These are phyloP conservation scores for Arxiozyma slooffiae DNA, from an alignment of 1,139 yeast species.

Conservation along the genomic window DNA sequence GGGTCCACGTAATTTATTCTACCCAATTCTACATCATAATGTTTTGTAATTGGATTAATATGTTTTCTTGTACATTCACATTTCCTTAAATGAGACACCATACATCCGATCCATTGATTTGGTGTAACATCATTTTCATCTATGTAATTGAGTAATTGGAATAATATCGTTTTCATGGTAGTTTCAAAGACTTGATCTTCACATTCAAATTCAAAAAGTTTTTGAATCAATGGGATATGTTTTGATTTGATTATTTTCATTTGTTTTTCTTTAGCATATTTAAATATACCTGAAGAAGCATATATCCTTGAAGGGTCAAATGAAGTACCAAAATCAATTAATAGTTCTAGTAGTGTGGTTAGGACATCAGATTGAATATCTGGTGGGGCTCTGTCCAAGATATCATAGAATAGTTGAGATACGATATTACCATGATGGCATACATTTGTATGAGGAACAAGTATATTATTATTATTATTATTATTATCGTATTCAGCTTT, in stretches of 20 bases:
- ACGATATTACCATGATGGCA: slow-evolving; percentile 56
- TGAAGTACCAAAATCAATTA: slow-evolving; percentile 41
- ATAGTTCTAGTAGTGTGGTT: slow-evolving; percentile 36
- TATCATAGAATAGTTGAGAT: slow-evolving; percentile 38
- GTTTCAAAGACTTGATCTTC: slow-evolving; percentile 53
- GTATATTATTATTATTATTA: neutral
- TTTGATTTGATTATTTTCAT: slow-evolving; percentile 31
- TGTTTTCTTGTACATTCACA: neutral
- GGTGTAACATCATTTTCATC: slow-evolving; percentile 22
- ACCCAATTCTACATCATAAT: neutral
- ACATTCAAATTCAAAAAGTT: slow-evolving; percentile 43
- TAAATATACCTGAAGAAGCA: slow-evolving; percentile 46
- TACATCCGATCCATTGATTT: slow-evolving; percentile 27
- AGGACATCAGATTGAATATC: slow-evolving; percentile 23
- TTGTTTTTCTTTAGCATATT: slow-evolving; percentile 37
- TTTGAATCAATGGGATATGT: slow-evolving; percentile 31
- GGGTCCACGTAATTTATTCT: neutral
- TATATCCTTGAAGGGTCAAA: slow-evolving; percentile 70
- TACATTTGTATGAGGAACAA: slow-evolving; percentile 12
- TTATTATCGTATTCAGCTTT: slow-evolving; percentile 18
- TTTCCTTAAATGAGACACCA: slow-evolving; percentile 22
- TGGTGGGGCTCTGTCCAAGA: slow-evolving; percentile 31
- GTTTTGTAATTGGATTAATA: neutral
- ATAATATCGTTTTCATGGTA: slow-evolving; percentile 42
- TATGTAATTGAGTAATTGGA: slow-evolving; percentile 37